Evolutionary conservation across 495 filamentous ascomycete species (phyloP).

Genomic region (Daldinia grandis): DNA sequence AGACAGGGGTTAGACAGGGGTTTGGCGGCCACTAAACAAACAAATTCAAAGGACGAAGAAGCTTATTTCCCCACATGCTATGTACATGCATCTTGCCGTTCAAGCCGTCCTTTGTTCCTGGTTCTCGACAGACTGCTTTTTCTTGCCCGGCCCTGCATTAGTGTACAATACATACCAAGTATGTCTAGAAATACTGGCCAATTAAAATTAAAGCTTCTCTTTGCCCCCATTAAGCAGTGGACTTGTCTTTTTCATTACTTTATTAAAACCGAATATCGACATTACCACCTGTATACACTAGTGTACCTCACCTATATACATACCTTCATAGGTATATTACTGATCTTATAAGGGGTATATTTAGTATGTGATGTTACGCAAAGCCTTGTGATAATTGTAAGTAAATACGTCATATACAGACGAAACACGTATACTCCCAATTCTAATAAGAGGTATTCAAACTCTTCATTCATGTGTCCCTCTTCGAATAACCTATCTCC

Average conservation of each 20-base stretch:
- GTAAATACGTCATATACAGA: background rate
- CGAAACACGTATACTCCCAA: too few relatives aligned
- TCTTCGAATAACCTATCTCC: background rate
- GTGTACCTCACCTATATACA: too few relatives aligned
- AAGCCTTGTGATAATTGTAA: background rate
- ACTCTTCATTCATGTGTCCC: too few relatives aligned
- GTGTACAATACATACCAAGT: background rate
- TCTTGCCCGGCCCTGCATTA: background rate
- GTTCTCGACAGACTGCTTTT: background rate
- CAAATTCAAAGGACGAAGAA: conserved; percentile 8
- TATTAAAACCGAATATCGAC: too few relatives aligned
- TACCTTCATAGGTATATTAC: background rate
- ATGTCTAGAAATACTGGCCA: background rate
- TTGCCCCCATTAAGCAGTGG: too few relatives aligned
- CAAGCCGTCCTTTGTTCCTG: background rate
- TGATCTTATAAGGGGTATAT: background rate
- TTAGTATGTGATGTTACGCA: background rate
- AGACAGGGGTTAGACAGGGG: conserved; percentile 6
- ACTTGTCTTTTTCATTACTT: too few relatives aligned
- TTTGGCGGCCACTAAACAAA: background rate
- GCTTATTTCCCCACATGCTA: background rate
- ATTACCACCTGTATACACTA: background rate
- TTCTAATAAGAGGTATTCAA: too few relatives aligned
- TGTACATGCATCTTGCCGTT: background rate
- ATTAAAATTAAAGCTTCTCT: background rate